A percentile compares a stretch with the other conserved stretches of the same genome.
phyloP scores from a whole-genome alignment of 1,139 yeast genomes.

The Blastobotrys serpentis region DNA sequence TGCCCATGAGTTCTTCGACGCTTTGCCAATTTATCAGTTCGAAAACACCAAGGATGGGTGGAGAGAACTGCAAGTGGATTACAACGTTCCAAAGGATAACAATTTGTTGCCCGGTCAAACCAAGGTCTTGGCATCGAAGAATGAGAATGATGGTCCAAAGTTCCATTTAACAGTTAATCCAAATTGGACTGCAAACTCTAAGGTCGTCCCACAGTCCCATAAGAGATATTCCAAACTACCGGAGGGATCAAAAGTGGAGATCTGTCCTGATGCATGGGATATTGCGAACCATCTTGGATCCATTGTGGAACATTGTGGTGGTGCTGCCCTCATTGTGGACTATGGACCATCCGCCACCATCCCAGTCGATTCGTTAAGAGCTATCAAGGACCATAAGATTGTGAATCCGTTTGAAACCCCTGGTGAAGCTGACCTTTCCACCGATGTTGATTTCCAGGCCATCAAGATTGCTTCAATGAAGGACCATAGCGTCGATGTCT shows the following conservation, averaged over 20 bases:
- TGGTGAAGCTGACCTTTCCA: constrained; percentile 79
- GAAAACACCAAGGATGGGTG: constrained; percentile 55
- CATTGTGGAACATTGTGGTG: constrained; percentile 39
- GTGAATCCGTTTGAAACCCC: constrained; percentile 68
- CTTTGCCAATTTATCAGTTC: constrained; percentile 75
- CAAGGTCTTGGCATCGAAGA: constrained; percentile 8
- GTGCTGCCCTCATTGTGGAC: constrained; percentile 68
- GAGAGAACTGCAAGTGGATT: constrained; percentile 75
- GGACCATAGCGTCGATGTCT: constrained; percentile 35
- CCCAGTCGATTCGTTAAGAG: constrained; percentile 71
- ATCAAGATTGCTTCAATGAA: constrained; percentile 43
- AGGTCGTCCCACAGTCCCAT: constrained; percentile 52
- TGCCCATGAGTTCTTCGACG: constrained; percentile 89
- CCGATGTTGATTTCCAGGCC: constrained; percentile 77
- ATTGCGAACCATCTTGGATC: constrained; percentile 37
- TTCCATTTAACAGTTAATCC: constrained; percentile 63
- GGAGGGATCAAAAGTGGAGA: constrained; percentile 61
- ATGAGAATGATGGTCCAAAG: constrained; percentile 24
- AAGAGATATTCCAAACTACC: constrained; percentile 56
- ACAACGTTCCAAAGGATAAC: constrained; percentile 31
- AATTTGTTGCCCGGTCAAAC: constrained; percentile 34
- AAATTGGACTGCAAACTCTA: constrained; percentile 62
- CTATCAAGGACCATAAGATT: constrained; percentile 71
- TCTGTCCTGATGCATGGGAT: constrained; percentile 72
- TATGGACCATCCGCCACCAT: constrained; percentile 65